Base-by-base conservation (phyloP, 2,329 filamentous ascomycete species). In the Neopestalotiopsis rosae region DNA sequence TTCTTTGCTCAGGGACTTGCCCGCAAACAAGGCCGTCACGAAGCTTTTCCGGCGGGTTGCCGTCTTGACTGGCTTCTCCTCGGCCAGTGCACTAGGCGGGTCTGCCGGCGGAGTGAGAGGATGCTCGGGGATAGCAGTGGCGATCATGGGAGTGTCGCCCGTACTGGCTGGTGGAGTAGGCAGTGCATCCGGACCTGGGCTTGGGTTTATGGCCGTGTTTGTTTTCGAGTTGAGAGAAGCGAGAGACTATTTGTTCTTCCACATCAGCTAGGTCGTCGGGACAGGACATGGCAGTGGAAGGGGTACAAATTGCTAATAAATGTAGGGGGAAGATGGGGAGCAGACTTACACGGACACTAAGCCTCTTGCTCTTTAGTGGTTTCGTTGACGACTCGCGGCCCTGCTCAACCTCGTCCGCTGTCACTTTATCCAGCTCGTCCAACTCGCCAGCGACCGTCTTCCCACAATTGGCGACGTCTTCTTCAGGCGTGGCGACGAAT, bases 381-480 rank as follows among this genome's bases (percentile, higher is more conserved):
- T 67, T 69, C 6, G 34, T 38, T 30, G 66, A 65, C 28, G 61
- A 40, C 17, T 65, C 67, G 30, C 71, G 69, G 28, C 73, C 71
- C 28, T 69, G 65, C 24, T 63, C 74, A 63, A 72, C 74, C 68
- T 74, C 72, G 49, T 75, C 74, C 61, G 49, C 68, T 67, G 62
- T 71, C 80, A 82, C 76, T 85, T 67, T 74, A 38, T 49, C 76
- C 84, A 70, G 87, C 74, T 89, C 87, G 66, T 92, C 88, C 61
- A 94, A 89, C 74, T 93, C 89, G 13, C 89, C 89, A 20, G 89
- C 84, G 17, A 93, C 82, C 0, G 93, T 97, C 72, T 84, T 90
- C 12, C 93, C 91, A 66, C 91, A 90, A 66, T 86, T 90, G 0
- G 92, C 94, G 17, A 93, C 81, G 71, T 92, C 91, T 68, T 94